Percentiles rank a stretch among this genome's conserved stretches.
phyloP scores from a whole-genome alignment of 2,329 filamentous ascomycete species.

The Cladosporium oxysporum region DNA sequence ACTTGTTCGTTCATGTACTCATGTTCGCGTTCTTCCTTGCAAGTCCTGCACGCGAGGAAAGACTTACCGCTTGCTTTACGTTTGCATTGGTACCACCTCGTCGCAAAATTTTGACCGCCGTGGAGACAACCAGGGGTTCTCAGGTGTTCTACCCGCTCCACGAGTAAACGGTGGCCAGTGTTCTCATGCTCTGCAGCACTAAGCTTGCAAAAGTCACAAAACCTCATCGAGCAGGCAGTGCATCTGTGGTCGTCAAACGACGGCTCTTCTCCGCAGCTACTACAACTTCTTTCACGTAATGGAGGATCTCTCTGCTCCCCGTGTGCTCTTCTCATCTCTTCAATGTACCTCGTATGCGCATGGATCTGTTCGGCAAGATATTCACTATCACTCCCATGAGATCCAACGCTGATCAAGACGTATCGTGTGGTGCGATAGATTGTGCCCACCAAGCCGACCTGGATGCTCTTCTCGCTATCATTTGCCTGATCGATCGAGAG shows the following conservation, averaged over 20 bases:
- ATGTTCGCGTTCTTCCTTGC: not conserved
- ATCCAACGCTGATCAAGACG: conserved; percentile 19
- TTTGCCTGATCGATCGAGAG: conserved; percentile 25
- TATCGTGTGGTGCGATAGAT: conserved; percentile 20
- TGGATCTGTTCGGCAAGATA: not conserved
- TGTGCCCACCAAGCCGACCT: conserved; percentile 24
- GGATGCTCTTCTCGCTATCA: conserved; percentile 21
- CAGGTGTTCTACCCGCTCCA: not conserved
- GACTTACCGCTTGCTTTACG: too few species aligned
- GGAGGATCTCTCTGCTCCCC: not conserved
- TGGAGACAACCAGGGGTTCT: too few species aligned
- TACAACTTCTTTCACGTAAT: not conserved
- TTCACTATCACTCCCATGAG: not conserved
- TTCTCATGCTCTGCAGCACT: not conserved
- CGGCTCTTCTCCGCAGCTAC: too few species aligned
- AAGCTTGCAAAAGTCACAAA: not conserved
- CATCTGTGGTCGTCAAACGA: too few species aligned
- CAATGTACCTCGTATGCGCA: not conserved
- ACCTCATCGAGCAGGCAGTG: too few species aligned
- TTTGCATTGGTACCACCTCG: too few species aligned
- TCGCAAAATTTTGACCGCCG: too few species aligned
- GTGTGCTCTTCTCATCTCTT: not conserved
- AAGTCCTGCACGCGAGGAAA: too few species aligned
- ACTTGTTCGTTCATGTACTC: not conserved
- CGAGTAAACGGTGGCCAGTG: not conserved